Base-by-base conservation (phyloP, 306 rosid species). In the Cicer pinnatifidum region DNA sequence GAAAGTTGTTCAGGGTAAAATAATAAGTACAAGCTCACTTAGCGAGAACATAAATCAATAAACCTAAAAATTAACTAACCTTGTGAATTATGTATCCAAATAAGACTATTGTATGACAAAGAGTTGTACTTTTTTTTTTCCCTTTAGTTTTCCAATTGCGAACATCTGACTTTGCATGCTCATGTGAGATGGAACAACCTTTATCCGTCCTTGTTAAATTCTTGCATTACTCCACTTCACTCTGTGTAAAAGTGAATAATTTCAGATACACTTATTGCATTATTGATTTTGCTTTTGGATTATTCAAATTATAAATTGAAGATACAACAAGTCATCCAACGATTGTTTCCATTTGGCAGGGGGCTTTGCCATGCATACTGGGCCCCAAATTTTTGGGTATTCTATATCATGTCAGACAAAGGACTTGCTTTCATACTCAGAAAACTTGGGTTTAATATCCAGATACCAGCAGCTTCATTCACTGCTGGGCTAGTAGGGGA, bases 271-370 rank as follows among this genome's bases (percentile, higher is more conserved):
- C 43, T 56, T 40, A 33, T 64, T 68, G 75, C n/a, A 58, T 75
- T 15, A 37, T 70, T 72, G 57, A 47, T 52, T 19, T 75, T 8
- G 47, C 13, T 20, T 39, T 77, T 78, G 72, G 69, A 75, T 80
- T 62, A 16, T 75, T 73, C 41, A 73, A 70, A 56, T 74, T 45
- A 77, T 75, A 16, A 71, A 72, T 75, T 94, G 90, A 90, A 94
- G 98, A 83, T 87, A 53, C 81, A 82, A 48, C 96, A 91, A 83
- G 91, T 91, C 48, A 69, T 91, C 79, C 80, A 2, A 37, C 88
- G 91, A 41, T 73, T 94, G 92, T 91, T 94, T 85, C 98, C 95
- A 70, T 91, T 94, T 84, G 98, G 98, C 60, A 89, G 98, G 93
- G 95, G 98, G 67, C 90, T 91, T 78, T 91, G 97, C 84, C 97